Evolutionary conservation across 2,329 filamentous ascomycete genomes (phyloP).

Genomic region (Sclerotinia nivalis): DNA sequence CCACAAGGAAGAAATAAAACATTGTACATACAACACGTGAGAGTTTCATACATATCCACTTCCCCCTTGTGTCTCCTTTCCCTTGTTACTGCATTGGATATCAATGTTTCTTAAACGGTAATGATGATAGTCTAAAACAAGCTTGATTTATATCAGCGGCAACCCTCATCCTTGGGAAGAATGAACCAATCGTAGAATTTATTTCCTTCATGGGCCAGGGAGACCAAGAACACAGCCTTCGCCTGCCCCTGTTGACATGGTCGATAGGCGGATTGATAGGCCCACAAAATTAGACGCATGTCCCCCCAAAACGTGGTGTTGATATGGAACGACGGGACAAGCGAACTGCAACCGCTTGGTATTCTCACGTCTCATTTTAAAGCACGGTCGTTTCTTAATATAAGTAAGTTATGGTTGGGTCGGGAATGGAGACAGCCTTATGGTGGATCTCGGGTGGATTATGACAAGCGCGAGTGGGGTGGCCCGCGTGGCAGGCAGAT

Average conservation of each 20-base stretch:
- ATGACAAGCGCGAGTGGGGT: slow-evolving; percentile 17
- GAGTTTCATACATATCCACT: neutral
- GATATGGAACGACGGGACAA: slow-evolving; percentile 1
- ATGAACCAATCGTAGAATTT: slow-evolving; percentile 9
- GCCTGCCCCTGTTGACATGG: neutral
- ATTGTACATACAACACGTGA: neutral
- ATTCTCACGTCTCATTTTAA: neutral
- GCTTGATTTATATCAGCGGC: neutral
- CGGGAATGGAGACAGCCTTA: slow-evolving; percentile 19
- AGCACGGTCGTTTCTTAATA: slow-evolving; percentile 1
- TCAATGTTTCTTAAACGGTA: slow-evolving; percentile 1
- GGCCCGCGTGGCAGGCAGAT: slow-evolving; percentile 6
- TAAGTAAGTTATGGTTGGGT: neutral
- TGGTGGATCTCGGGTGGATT: slow-evolving; percentile 16
- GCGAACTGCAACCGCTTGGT: slow-evolving; percentile 16
- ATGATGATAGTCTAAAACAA: neutral
- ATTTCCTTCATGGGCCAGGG: neutral
- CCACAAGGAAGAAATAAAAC: neutral
- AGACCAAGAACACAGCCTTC: slow-evolving; percentile 6
- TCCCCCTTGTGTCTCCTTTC: neutral
- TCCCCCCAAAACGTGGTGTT: slow-evolving; percentile 4
- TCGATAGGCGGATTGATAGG: slow-evolving; percentile 13
- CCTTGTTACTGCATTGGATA: neutral
- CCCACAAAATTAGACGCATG: slow-evolving; percentile 19
- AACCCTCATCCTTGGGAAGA: slow-evolving; percentile 7